phyloP scores from a whole-genome alignment of 768 basidiomycete genomes.

The Aureoboletus auriporus region DNA sequence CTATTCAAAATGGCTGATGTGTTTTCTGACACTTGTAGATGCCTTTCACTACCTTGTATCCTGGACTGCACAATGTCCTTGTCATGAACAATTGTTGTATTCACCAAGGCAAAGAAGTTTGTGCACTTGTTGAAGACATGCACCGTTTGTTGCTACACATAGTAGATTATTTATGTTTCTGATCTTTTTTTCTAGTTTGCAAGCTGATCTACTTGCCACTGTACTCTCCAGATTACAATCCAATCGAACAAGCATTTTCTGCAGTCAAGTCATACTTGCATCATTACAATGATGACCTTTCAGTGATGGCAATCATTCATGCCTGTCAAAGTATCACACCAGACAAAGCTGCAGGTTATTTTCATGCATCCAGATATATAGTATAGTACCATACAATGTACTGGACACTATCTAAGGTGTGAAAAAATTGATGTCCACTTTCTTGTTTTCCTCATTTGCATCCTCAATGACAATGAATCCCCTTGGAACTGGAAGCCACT shows the following conservation, averaged over 20 bases:
- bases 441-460: not conserved
- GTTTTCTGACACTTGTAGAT: no score
- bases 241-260: not conserved
- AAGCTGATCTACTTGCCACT: constrained; percentile 26
- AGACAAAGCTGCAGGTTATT: constrained; percentile 3
- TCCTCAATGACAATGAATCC: constrained; percentile 2
- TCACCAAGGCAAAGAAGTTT: not conserved
- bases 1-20: no score
- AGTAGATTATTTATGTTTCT: not conserved
- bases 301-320: not conserved
- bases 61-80: not conserved
- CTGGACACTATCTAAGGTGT: no score
- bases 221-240: not conserved
- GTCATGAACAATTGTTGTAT: not conserved
- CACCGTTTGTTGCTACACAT: no score
- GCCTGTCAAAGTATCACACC: constrained; percentile 2
- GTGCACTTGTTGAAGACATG: not conserved
- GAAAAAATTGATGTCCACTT: no score
- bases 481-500: constrained; percentile 5
- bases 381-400: not conserved
- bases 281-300: not conserved
- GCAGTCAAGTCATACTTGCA: not conserved
- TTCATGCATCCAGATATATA: constrained; percentile 1
- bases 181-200: constrained; percentile 11
- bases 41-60: not conserved